phyloP scores from a whole-genome alignment of 441 rosid genomes.

The Rhodomyrtus psidioides region DNA sequence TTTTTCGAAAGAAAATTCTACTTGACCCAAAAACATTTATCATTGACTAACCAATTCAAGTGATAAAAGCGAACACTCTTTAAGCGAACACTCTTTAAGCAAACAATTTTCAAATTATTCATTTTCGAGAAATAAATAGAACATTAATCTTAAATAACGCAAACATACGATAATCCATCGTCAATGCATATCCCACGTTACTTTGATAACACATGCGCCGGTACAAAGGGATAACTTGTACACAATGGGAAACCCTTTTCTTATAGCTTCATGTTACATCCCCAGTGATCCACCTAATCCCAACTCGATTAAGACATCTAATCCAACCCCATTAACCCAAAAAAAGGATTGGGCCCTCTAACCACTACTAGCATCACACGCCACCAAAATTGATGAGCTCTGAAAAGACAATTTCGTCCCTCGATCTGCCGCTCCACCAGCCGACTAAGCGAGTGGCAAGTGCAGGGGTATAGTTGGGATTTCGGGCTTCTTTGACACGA shows the following conservation, averaged over 20 bases:
- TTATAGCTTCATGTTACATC: background rate
- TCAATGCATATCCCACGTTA: background rate
- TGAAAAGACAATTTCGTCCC: background rate
- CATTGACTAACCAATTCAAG: no score
- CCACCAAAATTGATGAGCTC: background rate
- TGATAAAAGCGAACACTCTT: no score
- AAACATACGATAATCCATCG: background rate
- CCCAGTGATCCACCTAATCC: background rate
- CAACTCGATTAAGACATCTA: background rate
- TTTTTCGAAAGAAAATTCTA: no score
- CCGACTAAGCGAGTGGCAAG: no score
- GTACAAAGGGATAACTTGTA: background rate
- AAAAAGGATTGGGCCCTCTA: background rate
- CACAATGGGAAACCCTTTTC: background rate
- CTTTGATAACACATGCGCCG: background rate
- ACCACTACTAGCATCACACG: background rate
- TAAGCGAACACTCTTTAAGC: no score
- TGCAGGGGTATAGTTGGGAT: background rate
- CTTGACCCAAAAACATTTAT: no score
- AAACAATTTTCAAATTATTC: no score
- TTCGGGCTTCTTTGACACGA: background rate
- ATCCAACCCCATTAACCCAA: background rate
- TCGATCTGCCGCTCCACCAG: fast-evolving
- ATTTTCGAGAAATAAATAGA: no score
- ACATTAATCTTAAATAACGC: no score